Evolutionary conservation across 306 rosid species (phyloP).

Genomic region (Potentilla sterilis): DNA sequence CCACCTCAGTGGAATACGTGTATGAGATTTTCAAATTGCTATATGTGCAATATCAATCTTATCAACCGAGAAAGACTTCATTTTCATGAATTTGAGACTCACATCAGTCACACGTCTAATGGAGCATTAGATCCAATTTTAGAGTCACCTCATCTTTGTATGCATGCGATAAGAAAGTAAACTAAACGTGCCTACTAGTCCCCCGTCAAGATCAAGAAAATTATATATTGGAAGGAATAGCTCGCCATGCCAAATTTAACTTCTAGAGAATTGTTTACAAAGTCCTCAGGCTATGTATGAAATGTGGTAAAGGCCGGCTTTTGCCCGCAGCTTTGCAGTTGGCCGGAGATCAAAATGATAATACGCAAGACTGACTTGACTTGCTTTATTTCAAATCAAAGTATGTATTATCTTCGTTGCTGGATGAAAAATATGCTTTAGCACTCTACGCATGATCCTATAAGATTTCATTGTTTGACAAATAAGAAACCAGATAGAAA

Average conservation of each 20-base stretch:
- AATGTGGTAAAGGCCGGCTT: background rate
- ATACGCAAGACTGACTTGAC: background rate
- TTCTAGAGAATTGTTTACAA: background rate
- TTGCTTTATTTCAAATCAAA: conserved; percentile 48
- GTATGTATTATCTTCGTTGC: background rate
- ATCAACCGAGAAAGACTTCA: no score
- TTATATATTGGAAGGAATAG: background rate
- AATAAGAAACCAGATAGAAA: background rate
- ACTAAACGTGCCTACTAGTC: background rate
- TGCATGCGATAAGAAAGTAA: background rate
- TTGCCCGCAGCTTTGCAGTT: background rate
- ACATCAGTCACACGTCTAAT: no score
- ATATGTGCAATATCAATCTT: no score
- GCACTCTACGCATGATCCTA: conserved; percentile 44
- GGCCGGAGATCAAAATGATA: background rate
- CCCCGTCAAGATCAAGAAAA: background rate
- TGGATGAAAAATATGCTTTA: conserved; percentile 30
- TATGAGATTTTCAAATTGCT: no score
- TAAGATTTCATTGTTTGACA: conserved; percentile 43
- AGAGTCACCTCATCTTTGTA: background rate
- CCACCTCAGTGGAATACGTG: no score
- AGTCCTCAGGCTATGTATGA: background rate
- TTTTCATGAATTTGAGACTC: no score
- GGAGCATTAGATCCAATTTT: background rate
- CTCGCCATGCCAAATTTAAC: background rate